Conservation (phyloP, 495 filamentous ascomycete species). For the Talaromyces ruber region DNA sequence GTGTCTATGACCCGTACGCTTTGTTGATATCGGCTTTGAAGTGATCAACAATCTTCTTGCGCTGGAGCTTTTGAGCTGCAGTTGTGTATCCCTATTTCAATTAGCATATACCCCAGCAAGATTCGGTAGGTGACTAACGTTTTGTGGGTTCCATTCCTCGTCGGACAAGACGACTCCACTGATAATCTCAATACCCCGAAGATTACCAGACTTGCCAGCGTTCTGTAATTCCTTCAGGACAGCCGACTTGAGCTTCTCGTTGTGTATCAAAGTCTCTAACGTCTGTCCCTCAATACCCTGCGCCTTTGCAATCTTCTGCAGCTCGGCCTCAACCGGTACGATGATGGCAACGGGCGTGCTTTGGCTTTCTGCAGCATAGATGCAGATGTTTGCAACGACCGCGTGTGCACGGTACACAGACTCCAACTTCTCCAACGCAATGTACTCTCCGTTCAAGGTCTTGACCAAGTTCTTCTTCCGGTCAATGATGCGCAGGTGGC, state of each 20-base stretch:
- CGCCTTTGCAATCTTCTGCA: constrained; percentile 74
- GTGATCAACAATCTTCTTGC: constrained; percentile 41
- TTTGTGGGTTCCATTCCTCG: constrained; percentile 96
- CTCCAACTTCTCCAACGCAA: constrained; percentile 97
- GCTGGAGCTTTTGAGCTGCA: constrained; percentile 48
- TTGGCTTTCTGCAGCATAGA: constrained; percentile 74
- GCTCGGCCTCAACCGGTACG: constrained; percentile 73
- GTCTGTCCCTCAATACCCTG: constrained; percentile 61
- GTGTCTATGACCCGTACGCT: constrained; percentile 40
- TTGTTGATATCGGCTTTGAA: constrained; percentile 38
- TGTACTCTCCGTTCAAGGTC: constrained; percentile 94
- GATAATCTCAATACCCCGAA: constrained; percentile 84
- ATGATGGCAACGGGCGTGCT: constrained; percentile 90
- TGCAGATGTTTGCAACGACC: constrained; percentile 90
- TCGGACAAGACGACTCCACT: constrained; percentile 87
- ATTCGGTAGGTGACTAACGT: constrained; percentile 51
- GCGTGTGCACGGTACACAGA: constrained; percentile 81
- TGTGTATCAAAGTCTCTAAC: constrained; percentile 73
- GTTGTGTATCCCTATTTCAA: constrained; percentile 39
- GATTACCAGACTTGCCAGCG: constrained; percentile 64
- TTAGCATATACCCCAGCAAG: neutral
- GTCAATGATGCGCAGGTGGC: constrained; percentile 83
- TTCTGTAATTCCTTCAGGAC: constrained; percentile 80
- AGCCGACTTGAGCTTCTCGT: constrained; percentile 66
- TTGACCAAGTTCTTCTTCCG: constrained; percentile 98